phyloP scores from a whole-genome alignment of 345 rosid species.

The Eucalyptus curtisii region DNA sequence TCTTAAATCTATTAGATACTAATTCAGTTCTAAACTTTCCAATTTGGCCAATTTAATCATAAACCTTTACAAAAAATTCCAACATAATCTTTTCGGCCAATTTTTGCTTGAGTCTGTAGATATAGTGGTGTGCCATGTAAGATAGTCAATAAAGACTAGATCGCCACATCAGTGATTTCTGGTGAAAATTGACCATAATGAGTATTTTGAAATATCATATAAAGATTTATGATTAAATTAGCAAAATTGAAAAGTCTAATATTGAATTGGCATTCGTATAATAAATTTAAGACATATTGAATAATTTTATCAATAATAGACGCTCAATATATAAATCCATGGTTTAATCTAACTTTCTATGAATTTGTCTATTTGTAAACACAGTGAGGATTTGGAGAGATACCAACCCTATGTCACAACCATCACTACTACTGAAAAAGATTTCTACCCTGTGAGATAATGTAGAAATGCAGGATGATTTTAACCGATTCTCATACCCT shows the following conservation, averaged over 20 bases:
- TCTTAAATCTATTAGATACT: background rate
- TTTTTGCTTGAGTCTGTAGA: accelerated
- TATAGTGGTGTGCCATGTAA: accelerated
- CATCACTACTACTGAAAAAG: background rate
- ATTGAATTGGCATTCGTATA: background rate
- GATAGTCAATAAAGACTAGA: accelerated
- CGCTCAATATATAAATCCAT: background rate
- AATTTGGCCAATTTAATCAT: background rate
- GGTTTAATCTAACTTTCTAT: background rate
- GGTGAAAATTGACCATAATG: accelerated
- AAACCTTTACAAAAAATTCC: background rate
- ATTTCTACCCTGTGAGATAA: background rate
- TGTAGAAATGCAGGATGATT: background rate
- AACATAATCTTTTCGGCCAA: accelerated
- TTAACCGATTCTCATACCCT: background rate
- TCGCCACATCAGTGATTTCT: accelerated
- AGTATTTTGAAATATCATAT: background rate
- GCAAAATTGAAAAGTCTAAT: background rate
- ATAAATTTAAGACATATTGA: background rate
- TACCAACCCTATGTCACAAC: background rate
- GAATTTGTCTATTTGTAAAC: background rate
- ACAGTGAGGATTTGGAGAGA: background rate
- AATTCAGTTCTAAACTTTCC: accelerated
- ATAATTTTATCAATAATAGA: background rate
- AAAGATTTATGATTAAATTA: background rate